phyloP scores from a whole-genome alignment of 129 eudicot genomes.

The Calendula officinalis region DNA sequence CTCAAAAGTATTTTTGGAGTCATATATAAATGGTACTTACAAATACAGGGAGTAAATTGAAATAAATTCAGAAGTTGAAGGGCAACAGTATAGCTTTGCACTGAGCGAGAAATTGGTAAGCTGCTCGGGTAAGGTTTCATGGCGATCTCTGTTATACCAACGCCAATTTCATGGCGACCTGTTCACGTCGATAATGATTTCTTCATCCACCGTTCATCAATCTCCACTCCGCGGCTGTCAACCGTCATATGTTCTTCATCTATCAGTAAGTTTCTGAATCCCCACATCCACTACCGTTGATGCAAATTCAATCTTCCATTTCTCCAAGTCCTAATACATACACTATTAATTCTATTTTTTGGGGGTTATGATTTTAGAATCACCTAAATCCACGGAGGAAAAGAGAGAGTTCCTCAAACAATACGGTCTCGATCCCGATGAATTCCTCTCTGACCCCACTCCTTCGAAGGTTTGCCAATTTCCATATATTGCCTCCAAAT shows the following conservation, averaged over 20 bases:
- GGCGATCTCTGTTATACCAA: slow-evolving; percentile 35
- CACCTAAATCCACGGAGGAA: slow-evolving; percentile 37
- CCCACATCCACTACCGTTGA: background rate
- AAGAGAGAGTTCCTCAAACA: slow-evolving; percentile 64
- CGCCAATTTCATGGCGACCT: slow-evolving; percentile 35
- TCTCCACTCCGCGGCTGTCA: slow-evolving; percentile 27
- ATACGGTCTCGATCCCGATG: slow-evolving; percentile 88
- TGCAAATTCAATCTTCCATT: slow-evolving; percentile 3
- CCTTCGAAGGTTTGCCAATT: slow-evolving; percentile 49
- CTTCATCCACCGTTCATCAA: slow-evolving; percentile 29
- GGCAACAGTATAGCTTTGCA: background rate
- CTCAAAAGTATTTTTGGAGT: too few species aligned
- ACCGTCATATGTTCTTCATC: slow-evolving; percentile 42
- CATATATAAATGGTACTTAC: background rate
- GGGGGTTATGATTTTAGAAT: slow-evolving; percentile 39
- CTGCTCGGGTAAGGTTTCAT: slow-evolving; percentile 30
- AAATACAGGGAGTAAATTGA: background rate
- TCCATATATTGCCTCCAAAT: background rate
- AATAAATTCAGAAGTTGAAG: background rate
- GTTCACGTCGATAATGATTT: slow-evolving; percentile 5
- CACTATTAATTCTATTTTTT: background rate
- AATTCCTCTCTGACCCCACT: slow-evolving; percentile 56
- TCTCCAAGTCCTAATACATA: background rate
- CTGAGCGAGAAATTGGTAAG: background rate
- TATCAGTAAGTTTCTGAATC: slow-evolving; percentile 43